Evolutionary conservation across 2,329 filamentous ascomycete species (phyloP), one percentile per base, ranked within the genome.

Genomic region (Fusarium duplospermum): DNA sequence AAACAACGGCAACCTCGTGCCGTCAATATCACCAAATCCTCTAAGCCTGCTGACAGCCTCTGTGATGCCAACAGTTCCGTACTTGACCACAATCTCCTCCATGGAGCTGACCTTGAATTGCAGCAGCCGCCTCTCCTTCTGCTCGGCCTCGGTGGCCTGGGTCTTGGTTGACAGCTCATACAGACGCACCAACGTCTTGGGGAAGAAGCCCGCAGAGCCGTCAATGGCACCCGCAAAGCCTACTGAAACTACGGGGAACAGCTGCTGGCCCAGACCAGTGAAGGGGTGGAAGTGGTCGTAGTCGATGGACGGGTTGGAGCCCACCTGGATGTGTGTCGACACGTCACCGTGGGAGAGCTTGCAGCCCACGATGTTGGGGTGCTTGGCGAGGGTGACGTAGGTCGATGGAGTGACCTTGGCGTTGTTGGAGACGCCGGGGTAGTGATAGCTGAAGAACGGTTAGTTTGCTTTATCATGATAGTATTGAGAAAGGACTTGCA

Each of bases 341-440:
- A 92, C 86, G 78, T 92, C 89, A 60, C 90, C 90, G 79, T 93
- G 91, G 1, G 90, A 92, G 75, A 93, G 88, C 82, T 93, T 93
- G 82, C 89, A 91, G 60, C 91, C 91, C 5, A 92, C 90, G 67
- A 93, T 92, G 77, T 93, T 93, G 33, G 89, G 86, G 79, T 93
- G 91, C 64, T 86, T 83, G 8, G 91, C 86, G 29, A 93, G 88
- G 0, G 78, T 80, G 20, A 80, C 89, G 77, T 89, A 91, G 0
- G 90, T 90, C 10, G 87, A 84, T 2, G 90, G 88, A 1, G 86
- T 83, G 67, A 93, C 85, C 75, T 87, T 86, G 76, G 93, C 84
- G 76, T 90, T 89, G 84, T 93, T 93, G 11, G 90, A 91, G 24
- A 93, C 91, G 61, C 89, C 90, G 1, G 91, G 91, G 81, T 92